A percentile compares a stretch with the other conserved stretches of the same genome.
Conservation (phyloP, 1,139 yeast species). For the Lodderomyces orthopsilosis region DNA sequence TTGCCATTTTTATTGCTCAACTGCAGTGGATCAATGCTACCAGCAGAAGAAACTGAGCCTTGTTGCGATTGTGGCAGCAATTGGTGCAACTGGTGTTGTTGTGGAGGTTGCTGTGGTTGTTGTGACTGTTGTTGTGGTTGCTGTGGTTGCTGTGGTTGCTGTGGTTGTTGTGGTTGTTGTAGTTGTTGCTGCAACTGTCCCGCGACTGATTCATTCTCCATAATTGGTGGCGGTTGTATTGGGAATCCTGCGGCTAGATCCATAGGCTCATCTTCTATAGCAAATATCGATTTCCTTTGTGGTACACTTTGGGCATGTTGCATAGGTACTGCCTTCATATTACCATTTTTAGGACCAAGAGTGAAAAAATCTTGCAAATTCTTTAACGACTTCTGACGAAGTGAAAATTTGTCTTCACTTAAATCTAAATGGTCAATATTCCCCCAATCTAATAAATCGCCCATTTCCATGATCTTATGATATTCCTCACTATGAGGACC, state of each 20-base stretch:
- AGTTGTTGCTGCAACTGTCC: slow-evolving; percentile 3
- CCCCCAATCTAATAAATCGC: slow-evolving; percentile 37
- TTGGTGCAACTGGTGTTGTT: slow-evolving; percentile 1
- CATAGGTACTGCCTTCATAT: slow-evolving; percentile 6
- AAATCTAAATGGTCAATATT: slow-evolving; percentile 31
- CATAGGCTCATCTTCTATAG: background rate
- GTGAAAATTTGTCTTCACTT: slow-evolving; percentile 12
- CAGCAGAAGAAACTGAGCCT: slow-evolving; percentile 8
- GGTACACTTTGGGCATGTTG: slow-evolving; percentile 13
- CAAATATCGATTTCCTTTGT: slow-evolving; percentile 37
- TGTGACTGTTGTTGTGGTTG: slow-evolving; percentile 3
- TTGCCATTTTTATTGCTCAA: slow-evolving; percentile 5
- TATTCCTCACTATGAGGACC: slow-evolving; percentile 27
- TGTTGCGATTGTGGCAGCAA: slow-evolving; percentile 8
- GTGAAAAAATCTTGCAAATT: slow-evolving; percentile 17
- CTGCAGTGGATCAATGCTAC: slow-evolving; percentile 8
- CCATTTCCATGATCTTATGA: slow-evolving; percentile 19
- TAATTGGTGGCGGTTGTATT: background rate
- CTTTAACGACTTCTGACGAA: slow-evolving; percentile 15
- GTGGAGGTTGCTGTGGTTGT: background rate
- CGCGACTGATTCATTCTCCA: background rate
- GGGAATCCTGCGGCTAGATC: background rate
- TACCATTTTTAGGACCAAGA: slow-evolving; percentile 8
- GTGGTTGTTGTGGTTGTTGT: slow-evolving; percentile 5
- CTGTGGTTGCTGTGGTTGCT: slow-evolving; percentile 7